Percentiles rank a stretch among this genome's conserved stretches.
Evolutionary conservation across 2,329 filamentous ascomycete species (phyloP).

Genomic region (Coniochaeta sp.): DNA sequence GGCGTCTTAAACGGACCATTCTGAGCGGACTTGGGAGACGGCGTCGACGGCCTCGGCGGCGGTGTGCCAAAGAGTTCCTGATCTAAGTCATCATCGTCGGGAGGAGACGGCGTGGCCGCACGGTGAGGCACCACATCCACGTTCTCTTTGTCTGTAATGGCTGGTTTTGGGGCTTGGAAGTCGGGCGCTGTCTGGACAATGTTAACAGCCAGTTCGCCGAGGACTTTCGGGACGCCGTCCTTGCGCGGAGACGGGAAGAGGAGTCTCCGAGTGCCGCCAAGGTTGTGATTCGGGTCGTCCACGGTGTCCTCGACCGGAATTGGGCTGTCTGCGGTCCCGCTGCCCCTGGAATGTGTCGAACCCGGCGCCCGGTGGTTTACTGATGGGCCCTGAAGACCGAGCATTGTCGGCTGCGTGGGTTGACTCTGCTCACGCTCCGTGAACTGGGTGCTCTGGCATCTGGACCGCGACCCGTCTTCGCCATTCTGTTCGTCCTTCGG

Average conservation of each 20-base stretch:
- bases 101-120: conserved; percentile 21
- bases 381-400: conserved; percentile 22
- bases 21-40: conserved; percentile 39
- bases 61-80: conserved; percentile 62
- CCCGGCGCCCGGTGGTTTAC: conserved; percentile 27
- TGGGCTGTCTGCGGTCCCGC: conserved; percentile 49
- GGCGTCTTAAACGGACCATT: conserved; percentile 52
- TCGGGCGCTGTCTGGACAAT: conserved; percentile 36
- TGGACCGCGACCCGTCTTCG: conserved; percentile 11
- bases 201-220: conserved; percentile 52
- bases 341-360: conserved; percentile 47
- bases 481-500: conserved; percentile 5
- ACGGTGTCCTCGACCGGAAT: conserved; percentile 35
- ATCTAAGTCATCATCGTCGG: conserved; percentile 29
- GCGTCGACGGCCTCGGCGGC: conserved; percentile 41
- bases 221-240: conserved; percentile 52
- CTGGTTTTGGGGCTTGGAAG: conserved; percentile 26
- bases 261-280: conserved; percentile 57
- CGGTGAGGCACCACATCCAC: conserved; percentile 7
- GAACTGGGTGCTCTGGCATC: conserved; percentile 7
- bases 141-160: conserved; percentile 36
- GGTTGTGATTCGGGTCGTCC: conserved; percentile 6
- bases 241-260: conserved; percentile 73
- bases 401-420: conserved; percentile 19
- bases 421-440: conserved; percentile 11